Base-by-base conservation (phyloP, 306 rosid species). In the Datisca glomerata region DNA sequence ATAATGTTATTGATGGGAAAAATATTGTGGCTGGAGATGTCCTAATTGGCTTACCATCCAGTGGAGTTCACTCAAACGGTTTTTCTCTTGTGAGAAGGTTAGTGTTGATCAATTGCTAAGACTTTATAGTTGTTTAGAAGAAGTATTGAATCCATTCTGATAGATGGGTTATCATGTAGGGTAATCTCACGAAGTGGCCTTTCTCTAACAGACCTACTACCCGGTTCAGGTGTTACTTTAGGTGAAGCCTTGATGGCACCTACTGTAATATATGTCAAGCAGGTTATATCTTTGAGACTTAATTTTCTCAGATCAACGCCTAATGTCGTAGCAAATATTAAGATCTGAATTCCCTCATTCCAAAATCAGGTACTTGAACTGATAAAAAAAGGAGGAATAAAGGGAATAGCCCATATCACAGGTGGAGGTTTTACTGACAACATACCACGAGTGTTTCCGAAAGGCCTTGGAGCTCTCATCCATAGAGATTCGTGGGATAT, bases 381-480 rank as follows among this genome's bases (percentile, higher is more conserved):
- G 16, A 47, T 80, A 39, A 75, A 72, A 62, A 70, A 68, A 52
- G 98, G 95, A 51, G 93, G 98, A 41, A 71, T 89, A 27, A 89
- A 80, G 54, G 93, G 95, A 48, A 70, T 89, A 7, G 86, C 97
- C 49, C 95, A 80, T 59, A 66, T 83, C 56, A 89, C 95, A 0
- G 95, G 97, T 4, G 97, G 97, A 10, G 97, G 95, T 56, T 83
- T 89, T 29, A 84, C 97, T 0, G 97, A 89, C 52, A 80, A 80
- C 39, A 89, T 89, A 34, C 98, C 98, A 12, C 71, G 93, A 29
- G 79, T 89, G 14, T 83, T 89, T 56, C 97, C 95, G 1, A 60
- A 80, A 28, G 86, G 93, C 56, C 81, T 74, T 4, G 95, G 98
- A 13, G 93, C 91, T 59, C 24, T 51, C 41, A 68, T 89, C 43